A percentile compares a stretch with the other conserved stretches of the same genome.
Evolutionary conservation across 148 eudicot species (phyloP).

Genomic region (Euryodendron excelsum): DNA sequence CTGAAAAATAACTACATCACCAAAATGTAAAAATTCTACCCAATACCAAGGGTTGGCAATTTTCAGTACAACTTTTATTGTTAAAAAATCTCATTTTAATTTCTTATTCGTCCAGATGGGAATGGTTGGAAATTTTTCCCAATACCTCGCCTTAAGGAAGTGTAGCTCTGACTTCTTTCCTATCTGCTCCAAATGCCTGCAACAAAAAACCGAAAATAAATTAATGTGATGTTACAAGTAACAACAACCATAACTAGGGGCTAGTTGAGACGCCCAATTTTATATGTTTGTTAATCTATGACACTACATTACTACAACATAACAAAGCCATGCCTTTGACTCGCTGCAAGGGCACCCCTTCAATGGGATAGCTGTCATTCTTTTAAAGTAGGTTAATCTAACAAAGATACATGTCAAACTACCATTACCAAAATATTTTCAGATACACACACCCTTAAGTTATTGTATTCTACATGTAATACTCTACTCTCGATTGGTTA

Average conservation of each 20-base stretch:
- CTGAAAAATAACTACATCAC: not conserved
- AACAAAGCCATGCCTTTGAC: not conserved
- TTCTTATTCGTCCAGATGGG: not conserved
- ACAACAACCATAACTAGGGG: not conserved
- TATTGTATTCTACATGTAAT: not conserved
- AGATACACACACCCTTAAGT: not conserved
- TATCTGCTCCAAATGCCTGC: conserved; percentile 92
- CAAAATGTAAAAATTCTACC: not conserved
- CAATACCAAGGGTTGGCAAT: not conserved
- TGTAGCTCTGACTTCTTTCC: conserved; percentile 67
- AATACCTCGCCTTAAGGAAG: conserved; percentile 47
- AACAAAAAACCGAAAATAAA: not conserved
- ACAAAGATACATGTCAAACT: not conserved
- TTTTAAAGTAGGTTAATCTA: not conserved
- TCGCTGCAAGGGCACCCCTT: not conserved
- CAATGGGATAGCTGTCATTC: not conserved
- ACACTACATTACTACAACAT: not conserved
- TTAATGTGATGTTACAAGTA: not conserved
- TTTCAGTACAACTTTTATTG: not conserved
- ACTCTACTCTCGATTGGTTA: too few relatives aligned
- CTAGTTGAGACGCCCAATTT: not conserved
- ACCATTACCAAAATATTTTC: not conserved
- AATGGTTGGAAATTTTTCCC: not conserved
- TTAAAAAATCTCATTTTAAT: not conserved
- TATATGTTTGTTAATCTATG: not conserved